Evolutionary conservation across 805 yeast species (phyloP).

Genomic region (Wickerhamomyces chaumierensis): DNA sequence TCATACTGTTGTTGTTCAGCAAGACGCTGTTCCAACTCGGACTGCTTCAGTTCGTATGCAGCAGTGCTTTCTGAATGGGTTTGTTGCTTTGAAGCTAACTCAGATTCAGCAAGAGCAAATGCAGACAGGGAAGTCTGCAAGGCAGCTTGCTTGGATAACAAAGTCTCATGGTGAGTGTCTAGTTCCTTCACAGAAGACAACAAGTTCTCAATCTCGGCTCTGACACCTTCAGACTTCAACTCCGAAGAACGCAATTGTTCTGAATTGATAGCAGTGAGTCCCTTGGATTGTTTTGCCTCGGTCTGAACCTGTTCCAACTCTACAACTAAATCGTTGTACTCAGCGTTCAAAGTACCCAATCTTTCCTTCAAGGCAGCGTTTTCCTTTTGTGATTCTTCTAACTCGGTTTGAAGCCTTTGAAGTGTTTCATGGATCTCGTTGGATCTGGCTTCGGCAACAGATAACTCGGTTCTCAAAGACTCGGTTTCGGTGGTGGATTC

Average conservation of each 20-base stretch:
- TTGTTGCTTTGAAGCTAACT: slow-evolving; percentile 21
- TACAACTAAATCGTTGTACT: slow-evolving; percentile 45
- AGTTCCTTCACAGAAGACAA: slow-evolving; percentile 23
- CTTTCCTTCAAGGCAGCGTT: slow-evolving; percentile 58
- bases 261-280: slow-evolving; percentile 51
- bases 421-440: slow-evolving; percentile 59
- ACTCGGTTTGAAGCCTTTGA: slow-evolving; percentile 44
- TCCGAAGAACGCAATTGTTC: slow-evolving; percentile 63
- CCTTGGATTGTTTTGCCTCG: slow-evolving; percentile 51
- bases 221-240: slow-evolving; percentile 32
- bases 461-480: slow-evolving; percentile 56
- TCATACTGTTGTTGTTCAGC: slow-evolving; percentile 26
- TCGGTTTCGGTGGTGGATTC: slow-evolving; percentile 57
- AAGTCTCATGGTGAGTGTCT: slow-evolving; percentile 27
- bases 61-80: slow-evolving; percentile 9
- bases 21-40: slow-evolving; percentile 22
- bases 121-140: slow-evolving; percentile 19
- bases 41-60: slow-evolving; percentile 11
- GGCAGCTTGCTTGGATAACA: slow-evolving; percentile 24
- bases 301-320: slow-evolving; percentile 40
- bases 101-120: slow-evolving; percentile 27
- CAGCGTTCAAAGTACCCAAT: slow-evolving; percentile 55
- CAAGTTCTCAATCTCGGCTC: slow-evolving; percentile 27
- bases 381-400: slow-evolving; percentile 59
- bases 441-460: slow-evolving; percentile 67